These are phyloP conservation scores for Discostella pseudostelligera DNA, from an alignment of 108 stramenopile species.

Conservation along the genomic window DNA sequence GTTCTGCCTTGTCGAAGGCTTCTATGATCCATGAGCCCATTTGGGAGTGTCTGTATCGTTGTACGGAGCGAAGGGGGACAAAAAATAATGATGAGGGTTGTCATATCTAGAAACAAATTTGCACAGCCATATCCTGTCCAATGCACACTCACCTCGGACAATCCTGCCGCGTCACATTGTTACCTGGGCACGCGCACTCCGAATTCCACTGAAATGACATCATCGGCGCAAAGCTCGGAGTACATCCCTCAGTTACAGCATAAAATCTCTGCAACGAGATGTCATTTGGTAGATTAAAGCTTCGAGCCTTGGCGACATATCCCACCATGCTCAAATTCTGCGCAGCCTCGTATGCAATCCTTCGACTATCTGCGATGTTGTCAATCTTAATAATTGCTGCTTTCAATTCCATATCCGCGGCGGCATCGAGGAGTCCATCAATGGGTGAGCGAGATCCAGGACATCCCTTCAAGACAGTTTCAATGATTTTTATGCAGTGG, in stretches of 20 bases:
- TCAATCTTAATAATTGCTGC: slow-evolving; percentile 75
- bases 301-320: slow-evolving; percentile 73
- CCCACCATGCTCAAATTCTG: slow-evolving; percentile 87
- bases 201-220: slow-evolving; percentile 75
- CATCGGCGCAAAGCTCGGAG: slow-evolving; percentile 37
- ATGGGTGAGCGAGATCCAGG: slow-evolving; percentile 85
- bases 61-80: slow-evolving; percentile 1
- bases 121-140: neutral
- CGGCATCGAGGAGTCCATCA: slow-evolving; percentile 80
- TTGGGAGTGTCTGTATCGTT: slow-evolving; percentile 67
- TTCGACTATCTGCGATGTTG: slow-evolving; percentile 49
- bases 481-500: slow-evolving; percentile 89
- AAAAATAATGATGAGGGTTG: neutral
- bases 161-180: slow-evolving; percentile 71
- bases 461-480: slow-evolving; percentile 86
- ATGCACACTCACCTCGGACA: slow-evolving; percentile 65
- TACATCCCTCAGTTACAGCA: slow-evolving; percentile 19
- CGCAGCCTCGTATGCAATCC: slow-evolving; percentile 78
- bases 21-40: slow-evolving; percentile 70
- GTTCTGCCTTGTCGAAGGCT: slow-evolving; percentile 61
- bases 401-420: slow-evolving; percentile 67
- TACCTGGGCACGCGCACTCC: slow-evolving; percentile 82
- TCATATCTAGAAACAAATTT: neutral
- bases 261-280: slow-evolving; percentile 24
- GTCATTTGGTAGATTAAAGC: slow-evolving; percentile 51